Evolutionary conservation across 208 protist species (phyloP), one percentile per base, ranked within the genome.

Genomic region (Novymonas esmeraldas): DNA sequence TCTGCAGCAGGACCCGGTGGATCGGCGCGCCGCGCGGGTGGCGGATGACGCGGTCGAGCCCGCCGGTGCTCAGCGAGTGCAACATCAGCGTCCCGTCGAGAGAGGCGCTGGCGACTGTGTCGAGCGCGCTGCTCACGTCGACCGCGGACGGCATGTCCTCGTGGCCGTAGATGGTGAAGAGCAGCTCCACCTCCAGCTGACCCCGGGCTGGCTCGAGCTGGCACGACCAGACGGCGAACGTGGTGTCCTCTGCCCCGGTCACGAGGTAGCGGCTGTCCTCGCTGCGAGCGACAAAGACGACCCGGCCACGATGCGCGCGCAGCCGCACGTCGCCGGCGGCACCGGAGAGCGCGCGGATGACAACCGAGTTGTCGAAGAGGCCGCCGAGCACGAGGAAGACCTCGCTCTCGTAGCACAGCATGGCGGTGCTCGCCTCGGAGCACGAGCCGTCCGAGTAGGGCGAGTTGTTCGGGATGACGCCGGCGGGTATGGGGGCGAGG

Each of bases 161-260:
- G 74, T 97, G 94, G 41, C 85, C 85, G 65, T 86, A 85, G 6
- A 97, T 85, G 22, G 80, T 86, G 64, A 94, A 96, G 38, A 87
- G 62, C n/a, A 90, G 44, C 26, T 82, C 57, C 45, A 89, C 82
- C 39, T 79, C 68, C 22, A 94, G 73, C 62, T 75, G 79, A 18
- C 50, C 67, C 14, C 70, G 69, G n/a, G 67, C 57, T 5, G 62
- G 63, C 29, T 84, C 59, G 26, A 84, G 41, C 33, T 79, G 70
- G 65, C 86, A 93, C 24, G 62, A 74, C 91, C 92, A 98, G 18
- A 98, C 84, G 58, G 92, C 82, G 65, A 96, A 95, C 11, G 92
- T 98, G 0, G 94, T 97, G 71, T 98, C 94, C 82, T 93, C 82
- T 10, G 85, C 74, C 6, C 92, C 92, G 6, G 82, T 95, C 26